Conservation (phyloP, 2,329 filamentous ascomycete species). For the Penicillium frequentans region DNA sequence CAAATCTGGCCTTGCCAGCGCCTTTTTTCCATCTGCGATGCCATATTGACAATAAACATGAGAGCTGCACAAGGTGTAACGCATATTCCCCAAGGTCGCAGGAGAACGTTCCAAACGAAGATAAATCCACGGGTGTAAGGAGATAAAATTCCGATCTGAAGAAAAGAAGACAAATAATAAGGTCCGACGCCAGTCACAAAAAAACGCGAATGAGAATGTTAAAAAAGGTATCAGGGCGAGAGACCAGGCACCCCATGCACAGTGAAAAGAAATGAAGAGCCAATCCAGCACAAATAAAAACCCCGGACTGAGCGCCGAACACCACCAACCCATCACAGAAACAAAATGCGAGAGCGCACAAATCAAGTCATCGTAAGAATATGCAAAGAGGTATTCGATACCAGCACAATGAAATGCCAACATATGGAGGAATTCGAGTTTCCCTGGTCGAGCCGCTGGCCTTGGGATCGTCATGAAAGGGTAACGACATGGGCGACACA, state of each 20-base stretch:
- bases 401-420: slow-evolving; percentile 44
- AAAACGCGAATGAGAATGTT: slow-evolving; percentile 20
- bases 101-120: slow-evolving; percentile 5
- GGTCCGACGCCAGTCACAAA: slow-evolving; percentile 31
- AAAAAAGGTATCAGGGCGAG: slow-evolving; percentile 32
- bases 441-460: slow-evolving; percentile 25
- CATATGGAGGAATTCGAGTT: slow-evolving; percentile 35
- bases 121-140: slow-evolving; percentile 16
- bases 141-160: slow-evolving; percentile 26
- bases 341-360: slow-evolving; percentile 37
- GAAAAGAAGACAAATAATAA: slow-evolving; percentile 17
- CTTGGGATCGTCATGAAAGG: slow-evolving; percentile 27
- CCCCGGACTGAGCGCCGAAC: slow-evolving; percentile 33
- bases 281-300: slow-evolving; percentile 21
- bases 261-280: slow-evolving; percentile 17
- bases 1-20: background rate
- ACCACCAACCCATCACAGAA: slow-evolving; percentile 31
- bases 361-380: slow-evolving; percentile 41
- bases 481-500: slow-evolving; percentile 21
- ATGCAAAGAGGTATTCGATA: slow-evolving; percentile 40
- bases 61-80: background rate
- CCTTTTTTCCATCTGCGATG: slow-evolving; percentile 1
- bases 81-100: background rate
- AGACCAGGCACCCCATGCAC: slow-evolving; percentile 25
- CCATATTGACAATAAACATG: background rate